Evolutionary conservation across 2,329 filamentous ascomycete species (phyloP).

Genomic region (Mycocentrospora acerina): DNA sequence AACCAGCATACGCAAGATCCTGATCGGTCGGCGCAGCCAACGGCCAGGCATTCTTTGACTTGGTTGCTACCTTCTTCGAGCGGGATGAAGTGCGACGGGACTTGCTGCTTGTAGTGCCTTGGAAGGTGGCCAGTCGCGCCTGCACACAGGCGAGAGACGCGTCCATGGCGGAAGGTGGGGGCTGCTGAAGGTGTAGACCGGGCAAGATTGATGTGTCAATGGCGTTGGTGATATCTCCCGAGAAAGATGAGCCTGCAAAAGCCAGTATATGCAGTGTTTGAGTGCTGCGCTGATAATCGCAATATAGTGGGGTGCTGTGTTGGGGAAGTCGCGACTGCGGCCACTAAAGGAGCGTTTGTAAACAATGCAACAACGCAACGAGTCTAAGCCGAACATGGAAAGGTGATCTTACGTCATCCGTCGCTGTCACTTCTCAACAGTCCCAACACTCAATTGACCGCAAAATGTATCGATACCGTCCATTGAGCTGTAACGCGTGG

Average conservation of each 20-base stretch:
- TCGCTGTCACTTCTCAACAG: constrained; percentile 17
- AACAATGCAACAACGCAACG: constrained; percentile 10
- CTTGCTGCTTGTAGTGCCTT: constrained; percentile 60
- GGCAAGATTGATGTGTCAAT: too few species aligned
- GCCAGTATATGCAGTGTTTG: too few species aligned
- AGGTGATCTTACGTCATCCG: constrained; percentile 24
- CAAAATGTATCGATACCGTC: constrained; percentile 38
- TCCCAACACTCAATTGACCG: constrained; percentile 19
- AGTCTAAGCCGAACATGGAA: too few species aligned
- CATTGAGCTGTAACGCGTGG: constrained; percentile 30
- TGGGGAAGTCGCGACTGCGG: constrained; percentile 14
- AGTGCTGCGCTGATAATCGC: too few species aligned
- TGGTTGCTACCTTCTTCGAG: constrained; percentile 54
- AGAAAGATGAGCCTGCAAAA: too few species aligned
- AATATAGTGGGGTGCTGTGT: not conserved
- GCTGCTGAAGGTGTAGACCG: not conserved
- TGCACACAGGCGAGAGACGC: constrained; percentile 63
- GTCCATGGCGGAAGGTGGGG: constrained; percentile 22
- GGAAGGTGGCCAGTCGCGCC: constrained; percentile 79
- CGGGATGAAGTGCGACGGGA: constrained; percentile 71
- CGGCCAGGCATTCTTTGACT: constrained; percentile 64
- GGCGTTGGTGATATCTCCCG: too few species aligned
- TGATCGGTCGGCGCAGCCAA: constrained; percentile 67
- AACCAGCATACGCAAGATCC: constrained; percentile 85
- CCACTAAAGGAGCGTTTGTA: constrained; percentile 8